Percentiles rank a stretch among this genome's conserved stretches.
Conservation (phyloP, 768 basidiomycete species). For the Floccularia luteovirens region DNA sequence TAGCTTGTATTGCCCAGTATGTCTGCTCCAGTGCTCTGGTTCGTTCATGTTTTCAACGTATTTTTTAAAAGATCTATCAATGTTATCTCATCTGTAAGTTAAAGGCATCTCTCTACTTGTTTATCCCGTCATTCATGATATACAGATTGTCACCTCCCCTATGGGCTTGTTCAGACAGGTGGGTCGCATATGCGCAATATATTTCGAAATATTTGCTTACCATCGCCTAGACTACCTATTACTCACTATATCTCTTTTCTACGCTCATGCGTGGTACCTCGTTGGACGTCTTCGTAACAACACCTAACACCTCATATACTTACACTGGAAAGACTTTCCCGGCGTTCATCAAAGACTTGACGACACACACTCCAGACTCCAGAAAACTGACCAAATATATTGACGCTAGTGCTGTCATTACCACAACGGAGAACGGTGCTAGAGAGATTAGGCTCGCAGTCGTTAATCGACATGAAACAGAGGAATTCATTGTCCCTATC, state of each 20-base stretch:
- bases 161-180: constrained; percentile 29
- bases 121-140: too few species aligned
- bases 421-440: constrained; percentile 12
- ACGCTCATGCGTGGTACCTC: constrained; percentile 46
- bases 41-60: not conserved
- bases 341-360: constrained; percentile 37
- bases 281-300: constrained; percentile 27
- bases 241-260: constrained; percentile 45
- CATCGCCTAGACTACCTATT: constrained; percentile 35
- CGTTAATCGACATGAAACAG: constrained; percentile 38
- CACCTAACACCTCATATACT: constrained; percentile 12
- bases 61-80: constrained; percentile 26
- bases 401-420: constrained; percentile 40
- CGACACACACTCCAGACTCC: constrained; percentile 20
- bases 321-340: constrained; percentile 45
- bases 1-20: constrained; percentile 55
- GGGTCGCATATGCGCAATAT: constrained; percentile 4
- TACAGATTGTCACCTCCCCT: constrained; percentile 37
- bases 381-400: constrained; percentile 33
- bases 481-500: constrained; percentile 29
- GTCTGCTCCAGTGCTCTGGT: constrained; percentile 11
- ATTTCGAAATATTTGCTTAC: not conserved
- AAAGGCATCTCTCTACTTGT: too few species aligned
- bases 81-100: constrained; percentile 36
- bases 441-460: constrained; percentile 42